These are phyloP conservation scores for Fragosphaeria purpurea DNA, from an alignment of 2,329 filamentous ascomycete species.

Conservation along the genomic window DNA sequence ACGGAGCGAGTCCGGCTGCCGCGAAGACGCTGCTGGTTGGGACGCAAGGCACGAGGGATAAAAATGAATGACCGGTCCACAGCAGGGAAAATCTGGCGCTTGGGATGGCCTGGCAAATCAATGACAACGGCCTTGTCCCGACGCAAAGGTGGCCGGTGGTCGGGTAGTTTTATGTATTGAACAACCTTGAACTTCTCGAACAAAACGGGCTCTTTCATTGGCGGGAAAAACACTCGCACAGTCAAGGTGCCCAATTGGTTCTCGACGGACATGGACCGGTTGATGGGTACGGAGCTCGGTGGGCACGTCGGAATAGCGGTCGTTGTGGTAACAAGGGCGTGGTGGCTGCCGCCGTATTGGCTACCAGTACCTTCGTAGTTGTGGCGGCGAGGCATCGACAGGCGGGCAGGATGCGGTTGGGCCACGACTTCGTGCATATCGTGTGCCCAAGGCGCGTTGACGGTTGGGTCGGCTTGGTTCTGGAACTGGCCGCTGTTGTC, in stretches of 20 bases:
- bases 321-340: constrained; percentile 14
- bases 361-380: constrained; percentile 5
- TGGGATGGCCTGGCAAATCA: constrained; percentile 68
- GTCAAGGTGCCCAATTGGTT: constrained; percentile 76
- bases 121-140: constrained; percentile 95
- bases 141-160: constrained; percentile 86
- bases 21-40: constrained; percentile 75
- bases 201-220: constrained; percentile 59
- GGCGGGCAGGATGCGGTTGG: constrained; percentile 26
- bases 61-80: constrained; percentile 93
- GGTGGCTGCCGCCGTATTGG: constrained; percentile 26
- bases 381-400: constrained; percentile 22
- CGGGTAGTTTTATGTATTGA: constrained; percentile 86
- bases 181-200: constrained; percentile 73
- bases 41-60: constrained; percentile 85
- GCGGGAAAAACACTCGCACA: constrained; percentile 69
- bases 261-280: constrained; percentile 72
- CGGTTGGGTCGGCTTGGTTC: constrained; percentile 44
- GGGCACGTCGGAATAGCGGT: constrained; percentile 46
- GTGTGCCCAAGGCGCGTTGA: constrained; percentile 76
- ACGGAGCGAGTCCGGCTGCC: constrained; percentile 67
- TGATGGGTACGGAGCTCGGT: constrained; percentile 55
- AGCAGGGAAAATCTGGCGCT: constrained; percentile 85
- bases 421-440: constrained; percentile 77
- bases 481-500: constrained; percentile 21